Base-by-base conservation (phyloP, 2,329 filamentous ascomycete genomes). In the Fusarium sp. region DNA sequence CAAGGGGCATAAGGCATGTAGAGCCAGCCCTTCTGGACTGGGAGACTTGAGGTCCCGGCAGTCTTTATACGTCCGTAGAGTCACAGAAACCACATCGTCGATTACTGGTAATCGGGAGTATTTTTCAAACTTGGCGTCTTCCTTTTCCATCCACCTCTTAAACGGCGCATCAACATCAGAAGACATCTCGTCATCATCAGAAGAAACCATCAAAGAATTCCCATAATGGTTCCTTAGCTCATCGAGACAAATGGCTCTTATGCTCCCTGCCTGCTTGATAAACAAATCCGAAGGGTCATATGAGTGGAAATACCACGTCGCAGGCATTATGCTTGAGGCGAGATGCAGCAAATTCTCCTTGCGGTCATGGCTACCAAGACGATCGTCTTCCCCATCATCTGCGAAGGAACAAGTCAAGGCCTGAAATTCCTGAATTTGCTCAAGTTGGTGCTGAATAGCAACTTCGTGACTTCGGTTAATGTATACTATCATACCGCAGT, bases 361-460 rank as follows among this genome's bases (percentile, higher is more conserved):
- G 10, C 42, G 42, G 42, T 24, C 42, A 17, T 24, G n/a, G n/a
- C 17, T 44, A 5, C 12, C n/a, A 5, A 6, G 15, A 18, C 5
- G 6, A 18, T 45, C 26, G 26, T 48, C 26, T 48, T 28, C 5
- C 3, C 20, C 26, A 14, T 47, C 44, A 28, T 47, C 44, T 47
- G 13, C 18, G 13, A 47, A 47, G 8, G 44, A 22, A 20, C 44
- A 26, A 22, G 45, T 22, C 26, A 47, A 22, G 20, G 20, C 9
- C 45, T 44, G 41, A 44, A 44, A 24, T 44, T 44, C 0, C 41
- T 20, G 12, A 28, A 47, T 47, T 7, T 11, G 4, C 13, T 47
- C 26, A 15, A 10, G 8, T 8, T 1, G 3, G 8, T 9, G 3
- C 26, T 20, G 26, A 47, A 47, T 26, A 13, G 0, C 6, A 28